A percentile compares a stretch with the other conserved stretches of the same genome.
phyloP scores from a whole-genome alignment of 345 rosid genomes.

The Melastoma malabathricum region DNA sequence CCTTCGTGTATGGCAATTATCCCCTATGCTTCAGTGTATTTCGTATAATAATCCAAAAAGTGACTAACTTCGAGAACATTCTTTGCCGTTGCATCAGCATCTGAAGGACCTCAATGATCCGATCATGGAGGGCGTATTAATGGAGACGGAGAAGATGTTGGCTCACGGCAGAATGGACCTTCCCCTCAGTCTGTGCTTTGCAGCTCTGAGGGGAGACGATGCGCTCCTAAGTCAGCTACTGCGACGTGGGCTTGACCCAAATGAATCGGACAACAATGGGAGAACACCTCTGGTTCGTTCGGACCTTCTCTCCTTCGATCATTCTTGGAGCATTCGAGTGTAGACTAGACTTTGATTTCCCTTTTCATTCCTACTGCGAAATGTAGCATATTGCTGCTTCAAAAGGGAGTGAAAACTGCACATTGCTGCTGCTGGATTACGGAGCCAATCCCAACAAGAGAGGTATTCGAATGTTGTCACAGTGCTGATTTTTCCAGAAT shows the following conservation, averaged over 20 bases:
- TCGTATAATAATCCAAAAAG: too few species aligned
- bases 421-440: constrained; percentile 51
- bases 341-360: not conserved
- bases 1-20: constrained; percentile 42
- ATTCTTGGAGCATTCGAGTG: not conserved
- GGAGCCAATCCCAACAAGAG: constrained; percentile 51
- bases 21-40: too few species aligned
- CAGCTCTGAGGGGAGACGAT: constrained; percentile 76
- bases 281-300: constrained; percentile 63
- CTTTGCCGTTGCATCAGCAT: constrained; percentile 24
- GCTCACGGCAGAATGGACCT: constrained; percentile 76
- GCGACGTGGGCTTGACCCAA: constrained; percentile 71
- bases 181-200: constrained; percentile 62
- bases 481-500: not conserved
- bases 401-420: constrained; percentile 63
- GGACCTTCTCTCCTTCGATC: constrained; percentile 1
- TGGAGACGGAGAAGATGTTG: constrained; percentile 72
- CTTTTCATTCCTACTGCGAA: not conserved
- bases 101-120: constrained; percentile 65
- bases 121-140: constrained; percentile 47
- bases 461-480: constrained; percentile 26
- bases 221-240: constrained; percentile 57
- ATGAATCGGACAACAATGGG: constrained; percentile 63
- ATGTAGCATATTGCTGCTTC: constrained; percentile 79
- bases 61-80: not conserved